Evolutionary conservation across 805 yeast species (phyloP).

Genomic region (Monosporozyma unispora): DNA sequence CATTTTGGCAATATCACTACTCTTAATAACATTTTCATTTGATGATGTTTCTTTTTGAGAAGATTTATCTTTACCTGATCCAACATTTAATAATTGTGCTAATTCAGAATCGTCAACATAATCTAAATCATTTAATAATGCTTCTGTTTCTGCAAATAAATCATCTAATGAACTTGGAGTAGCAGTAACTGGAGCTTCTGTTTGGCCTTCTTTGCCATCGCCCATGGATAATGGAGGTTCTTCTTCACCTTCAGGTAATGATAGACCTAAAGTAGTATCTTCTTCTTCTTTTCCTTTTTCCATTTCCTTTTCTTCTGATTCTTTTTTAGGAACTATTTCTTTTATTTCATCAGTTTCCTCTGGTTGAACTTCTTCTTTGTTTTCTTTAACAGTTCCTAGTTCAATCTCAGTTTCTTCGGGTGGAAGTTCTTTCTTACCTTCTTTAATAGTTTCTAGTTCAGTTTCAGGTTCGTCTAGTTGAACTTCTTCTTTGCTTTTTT

Average conservation of each 20-base stretch:
- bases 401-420: too few relatives aligned
- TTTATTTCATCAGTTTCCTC: background rate
- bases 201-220: background rate
- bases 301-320: too few relatives aligned
- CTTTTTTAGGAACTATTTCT: background rate
- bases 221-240: background rate
- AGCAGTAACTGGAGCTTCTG: background rate
- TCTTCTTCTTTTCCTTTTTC: too few relatives aligned
- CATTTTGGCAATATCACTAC: slow-evolving; percentile 14
- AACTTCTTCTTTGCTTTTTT: too few relatives aligned
- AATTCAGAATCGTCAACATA: slow-evolving; percentile 19
- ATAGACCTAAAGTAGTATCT: slow-evolving; percentile 1
- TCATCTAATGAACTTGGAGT: slow-evolving; percentile 7
- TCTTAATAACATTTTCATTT: slow-evolving; percentile 5
- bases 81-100: slow-evolving; percentile 9
- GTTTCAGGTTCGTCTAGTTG: too few relatives aligned
- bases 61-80: background rate
- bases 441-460: too few relatives aligned
- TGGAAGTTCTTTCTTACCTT: too few relatives aligned
- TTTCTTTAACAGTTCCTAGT: too few relatives aligned
- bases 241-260: background rate
- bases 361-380: background rate
- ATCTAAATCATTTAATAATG: slow-evolving; percentile 22
- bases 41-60: background rate
- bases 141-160: slow-evolving; percentile 27